Percentiles rank a stretch among this genome's conserved stretches.
Evolutionary conservation across 1,139 yeast genomes (phyloP).

Genomic region (Lizanozyma gosingica): DNA sequence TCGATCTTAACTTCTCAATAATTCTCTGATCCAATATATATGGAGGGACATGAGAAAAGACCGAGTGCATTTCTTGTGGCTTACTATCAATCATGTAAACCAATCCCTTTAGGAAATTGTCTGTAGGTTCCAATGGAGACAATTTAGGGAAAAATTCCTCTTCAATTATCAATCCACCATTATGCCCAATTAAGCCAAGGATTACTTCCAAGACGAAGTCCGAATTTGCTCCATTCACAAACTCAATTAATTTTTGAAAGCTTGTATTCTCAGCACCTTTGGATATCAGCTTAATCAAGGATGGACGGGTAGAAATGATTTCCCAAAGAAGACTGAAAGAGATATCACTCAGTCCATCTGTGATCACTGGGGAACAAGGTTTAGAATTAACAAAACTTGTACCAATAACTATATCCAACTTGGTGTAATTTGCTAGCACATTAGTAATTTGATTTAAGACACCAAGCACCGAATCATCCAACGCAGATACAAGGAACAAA

Average conservation of each 20-base stretch:
- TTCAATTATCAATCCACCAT: constrained; percentile 17
- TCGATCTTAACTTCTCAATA: constrained; percentile 7
- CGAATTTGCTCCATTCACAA: constrained; percentile 17
- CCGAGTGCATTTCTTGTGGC: constrained; percentile 14
- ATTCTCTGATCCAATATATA: constrained; percentile 7
- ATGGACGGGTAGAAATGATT: constrained; percentile 9
- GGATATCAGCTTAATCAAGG: constrained; percentile 15
- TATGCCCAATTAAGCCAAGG: constrained; percentile 23
- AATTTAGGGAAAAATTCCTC: constrained; percentile 17
- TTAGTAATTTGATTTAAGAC: not conserved
- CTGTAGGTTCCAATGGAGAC: constrained; percentile 11
- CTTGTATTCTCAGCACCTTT: constrained; percentile 3
- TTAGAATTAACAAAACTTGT: constrained; percentile 11
- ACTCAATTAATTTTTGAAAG: constrained; percentile 15
- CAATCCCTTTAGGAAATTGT: constrained; percentile 27
- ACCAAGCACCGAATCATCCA: not conserved
- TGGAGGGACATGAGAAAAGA: constrained; percentile 14
- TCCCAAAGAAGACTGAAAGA: constrained; percentile 19
- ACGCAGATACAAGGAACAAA: not conserved
- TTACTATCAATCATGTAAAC: constrained; percentile 24
- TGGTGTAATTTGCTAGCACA: not conserved
- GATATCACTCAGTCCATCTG: constrained; percentile 9
- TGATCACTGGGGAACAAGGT: constrained; percentile 10
- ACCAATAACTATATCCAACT: not conserved
- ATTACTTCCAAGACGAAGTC: constrained; percentile 22